These are phyloP conservation scores for Suillus hirtellus DNA, from an alignment of 768 basidiomycete genomes.

Conservation along the genomic window DNA sequence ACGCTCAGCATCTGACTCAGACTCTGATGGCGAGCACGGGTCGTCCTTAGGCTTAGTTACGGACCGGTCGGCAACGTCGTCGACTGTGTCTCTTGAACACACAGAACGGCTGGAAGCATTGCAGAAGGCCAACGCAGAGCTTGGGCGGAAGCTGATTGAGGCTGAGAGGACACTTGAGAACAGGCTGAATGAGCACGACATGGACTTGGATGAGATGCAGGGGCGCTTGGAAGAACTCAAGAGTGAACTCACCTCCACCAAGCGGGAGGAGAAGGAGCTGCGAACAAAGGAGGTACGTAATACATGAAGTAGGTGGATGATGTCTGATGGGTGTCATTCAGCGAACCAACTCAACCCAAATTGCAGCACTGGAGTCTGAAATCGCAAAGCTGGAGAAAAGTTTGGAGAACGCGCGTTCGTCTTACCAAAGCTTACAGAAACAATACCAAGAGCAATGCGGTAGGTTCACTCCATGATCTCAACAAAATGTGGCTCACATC, in stretches of 20 bases:
- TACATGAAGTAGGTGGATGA: slow-evolving; percentile 8
- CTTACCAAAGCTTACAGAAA: slow-evolving; percentile 77
- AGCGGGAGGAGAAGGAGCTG: slow-evolving; percentile 92
- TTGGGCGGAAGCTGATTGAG: slow-evolving; percentile 74
- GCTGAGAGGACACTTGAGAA: slow-evolving; percentile 67
- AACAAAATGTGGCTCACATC: neutral
- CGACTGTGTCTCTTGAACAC: slow-evolving; percentile 70
- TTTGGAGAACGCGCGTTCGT: slow-evolving; percentile 70
- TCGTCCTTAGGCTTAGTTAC: slow-evolving; percentile 56
- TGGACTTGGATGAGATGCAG: slow-evolving; percentile 82
- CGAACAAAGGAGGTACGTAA: slow-evolving; percentile 75
- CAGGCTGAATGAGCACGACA: slow-evolving; percentile 74
- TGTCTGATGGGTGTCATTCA: slow-evolving; percentile 27
- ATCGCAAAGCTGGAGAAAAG: slow-evolving; percentile 72
- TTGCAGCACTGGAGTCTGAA: slow-evolving; percentile 72
- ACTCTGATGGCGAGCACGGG: slow-evolving; percentile 53
- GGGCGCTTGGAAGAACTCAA: slow-evolving; percentile 72
- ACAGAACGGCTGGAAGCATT: slow-evolving; percentile 74
- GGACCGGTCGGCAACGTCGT: slow-evolving; percentile 58
- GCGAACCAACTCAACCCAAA: slow-evolving; percentile 67
- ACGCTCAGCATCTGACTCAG: slow-evolving; percentile 40
- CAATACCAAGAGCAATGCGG: slow-evolving; percentile 89
- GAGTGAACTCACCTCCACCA: slow-evolving; percentile 74
- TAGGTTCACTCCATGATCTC: slow-evolving; percentile 37
- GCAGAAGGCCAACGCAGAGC: slow-evolving; percentile 70